Conservation (phyloP, 139 green algal species). For the Edaphochlamys debaryana region DNA sequence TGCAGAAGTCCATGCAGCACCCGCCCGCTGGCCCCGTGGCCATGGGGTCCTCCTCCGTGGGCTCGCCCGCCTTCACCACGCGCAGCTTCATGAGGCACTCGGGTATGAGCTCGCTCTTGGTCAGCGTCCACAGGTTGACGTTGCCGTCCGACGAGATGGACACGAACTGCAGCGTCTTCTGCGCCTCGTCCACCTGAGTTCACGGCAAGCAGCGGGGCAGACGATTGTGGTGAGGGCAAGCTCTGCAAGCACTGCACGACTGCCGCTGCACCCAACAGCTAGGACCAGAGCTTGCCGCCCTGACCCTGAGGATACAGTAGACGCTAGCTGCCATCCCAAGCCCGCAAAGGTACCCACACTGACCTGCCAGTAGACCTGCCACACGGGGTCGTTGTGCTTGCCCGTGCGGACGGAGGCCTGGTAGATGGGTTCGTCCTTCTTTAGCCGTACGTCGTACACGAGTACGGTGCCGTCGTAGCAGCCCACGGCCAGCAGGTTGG, state of each 20-base stretch:
- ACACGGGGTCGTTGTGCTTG: conserved; percentile 92
- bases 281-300: too few relatives aligned
- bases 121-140: conserved; percentile 88
- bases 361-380: conserved; percentile 85
- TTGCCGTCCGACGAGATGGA: conserved; percentile 78
- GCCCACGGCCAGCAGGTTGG: conserved; percentile 63
- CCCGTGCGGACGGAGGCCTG: conserved; percentile 69
- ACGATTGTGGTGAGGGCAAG: too few relatives aligned
- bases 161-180: conserved; percentile 77
- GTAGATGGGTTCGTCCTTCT: conserved; percentile 72
- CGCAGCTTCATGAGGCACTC: conserved; percentile 76
- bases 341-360: too few relatives aligned
- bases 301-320: too few relatives aligned
- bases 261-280: too few relatives aligned
- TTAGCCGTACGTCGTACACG: conserved; percentile 68
- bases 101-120: conserved; percentile 83
- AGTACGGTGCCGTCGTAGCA: conserved; percentile 62
- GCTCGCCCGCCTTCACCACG: conserved; percentile 34
- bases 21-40: conserved; percentile 63
- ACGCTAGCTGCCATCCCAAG: too few relatives aligned
- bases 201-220: too few relatives aligned
- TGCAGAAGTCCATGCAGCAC: conserved; percentile 93
- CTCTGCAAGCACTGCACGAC: too few relatives aligned
- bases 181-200: conserved; percentile 64
- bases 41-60: conserved; percentile 33